A percentile compares a stretch with the other conserved stretches of the same genome.
Evolutionary conservation across 306 rosid species (phyloP).

Genomic region (Spatholobus suberectus): DNA sequence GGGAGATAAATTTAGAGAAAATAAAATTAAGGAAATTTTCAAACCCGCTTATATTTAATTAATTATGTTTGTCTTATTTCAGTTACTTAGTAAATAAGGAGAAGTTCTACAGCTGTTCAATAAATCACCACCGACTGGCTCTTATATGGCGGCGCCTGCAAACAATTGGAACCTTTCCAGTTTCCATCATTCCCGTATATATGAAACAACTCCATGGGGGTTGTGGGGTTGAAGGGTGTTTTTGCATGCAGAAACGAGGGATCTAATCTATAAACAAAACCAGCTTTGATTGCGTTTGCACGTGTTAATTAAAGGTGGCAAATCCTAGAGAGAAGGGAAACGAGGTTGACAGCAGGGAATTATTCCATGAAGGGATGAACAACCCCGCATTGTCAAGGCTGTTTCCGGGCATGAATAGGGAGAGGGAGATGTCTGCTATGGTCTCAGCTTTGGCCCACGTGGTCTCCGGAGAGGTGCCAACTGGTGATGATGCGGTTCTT

Average conservation of each 20-base stretch:
- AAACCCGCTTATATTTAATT: neutral
- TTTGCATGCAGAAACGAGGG: conserved; percentile 11
- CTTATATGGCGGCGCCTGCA: conserved; percentile 46
- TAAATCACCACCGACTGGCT: conserved; percentile 48
- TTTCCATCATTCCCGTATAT: conserved; percentile 25
- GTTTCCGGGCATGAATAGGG: conserved; percentile 51
- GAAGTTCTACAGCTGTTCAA: neutral
- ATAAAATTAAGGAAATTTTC: neutral
- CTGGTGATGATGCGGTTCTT: neutral
- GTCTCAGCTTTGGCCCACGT: conserved; percentile 63
- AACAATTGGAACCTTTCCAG: conserved; percentile 45
- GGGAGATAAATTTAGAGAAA: neutral
- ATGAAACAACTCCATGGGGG: neutral
- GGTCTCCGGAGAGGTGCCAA: conserved; percentile 48
- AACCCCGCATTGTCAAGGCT: conserved; percentile 6
- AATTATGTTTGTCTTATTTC: too few species aligned
- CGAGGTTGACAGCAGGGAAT: conserved; percentile 1
- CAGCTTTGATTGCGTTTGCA: conserved; percentile 18
- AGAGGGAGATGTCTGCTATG: conserved; percentile 58
- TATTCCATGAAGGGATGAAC: conserved; percentile 18
- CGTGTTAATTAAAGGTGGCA: conserved; percentile 54
- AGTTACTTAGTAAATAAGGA: neutral
- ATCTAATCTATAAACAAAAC: neutral
- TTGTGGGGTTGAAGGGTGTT: neutral
- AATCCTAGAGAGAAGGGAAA: conserved; percentile 31